phyloP scores from a whole-genome alignment of 768 basidiomycete genomes.

The Gelatoporia subvermispora region DNA sequence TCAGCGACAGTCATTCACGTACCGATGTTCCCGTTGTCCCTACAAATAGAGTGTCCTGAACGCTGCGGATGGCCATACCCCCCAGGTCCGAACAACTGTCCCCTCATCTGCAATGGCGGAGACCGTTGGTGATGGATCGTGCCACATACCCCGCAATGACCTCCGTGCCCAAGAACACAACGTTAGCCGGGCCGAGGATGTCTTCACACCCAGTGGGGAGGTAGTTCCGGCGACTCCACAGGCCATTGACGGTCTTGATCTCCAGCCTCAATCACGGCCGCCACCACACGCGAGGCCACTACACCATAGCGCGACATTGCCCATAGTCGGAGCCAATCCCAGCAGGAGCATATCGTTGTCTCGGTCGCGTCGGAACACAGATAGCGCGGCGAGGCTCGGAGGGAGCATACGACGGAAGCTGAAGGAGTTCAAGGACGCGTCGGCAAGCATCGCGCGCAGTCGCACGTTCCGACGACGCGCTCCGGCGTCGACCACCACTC shows the following conservation, averaged over 20 bases:
- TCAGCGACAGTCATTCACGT: too few species aligned
- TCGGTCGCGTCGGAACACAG: slow-evolving; percentile 8
- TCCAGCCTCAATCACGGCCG: not conserved
- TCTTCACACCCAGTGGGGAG: not conserved
- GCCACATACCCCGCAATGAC: not conserved
- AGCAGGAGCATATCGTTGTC: slow-evolving; percentile 7
- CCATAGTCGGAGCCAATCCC: slow-evolving; percentile 12
- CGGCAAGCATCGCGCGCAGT: slow-evolving; percentile 10
- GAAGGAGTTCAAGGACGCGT: slow-evolving; percentile 13
- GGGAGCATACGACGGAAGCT: slow-evolving; percentile 15
- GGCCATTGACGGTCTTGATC: too few species aligned
- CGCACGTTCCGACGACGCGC: slow-evolving; percentile 13
- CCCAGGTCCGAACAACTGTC: too few species aligned
- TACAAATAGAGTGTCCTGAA: too few species aligned
- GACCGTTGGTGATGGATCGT: too few species aligned
- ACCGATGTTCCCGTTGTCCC: too few species aligned
- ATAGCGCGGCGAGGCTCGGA: slow-evolving; percentile 7
- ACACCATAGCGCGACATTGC: slow-evolving; percentile 9
- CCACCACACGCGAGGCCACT: slow-evolving; percentile 2
- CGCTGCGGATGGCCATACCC: too few species aligned
- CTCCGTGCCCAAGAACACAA: not conserved
- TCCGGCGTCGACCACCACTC: slow-evolving; percentile 2
- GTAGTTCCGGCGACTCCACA: too few species aligned
- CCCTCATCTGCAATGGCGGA: not conserved
- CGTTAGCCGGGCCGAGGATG: not conserved